Conservation (phyloP, 176 grass and related monocot genomes). For the Typha latifolia region DNA sequence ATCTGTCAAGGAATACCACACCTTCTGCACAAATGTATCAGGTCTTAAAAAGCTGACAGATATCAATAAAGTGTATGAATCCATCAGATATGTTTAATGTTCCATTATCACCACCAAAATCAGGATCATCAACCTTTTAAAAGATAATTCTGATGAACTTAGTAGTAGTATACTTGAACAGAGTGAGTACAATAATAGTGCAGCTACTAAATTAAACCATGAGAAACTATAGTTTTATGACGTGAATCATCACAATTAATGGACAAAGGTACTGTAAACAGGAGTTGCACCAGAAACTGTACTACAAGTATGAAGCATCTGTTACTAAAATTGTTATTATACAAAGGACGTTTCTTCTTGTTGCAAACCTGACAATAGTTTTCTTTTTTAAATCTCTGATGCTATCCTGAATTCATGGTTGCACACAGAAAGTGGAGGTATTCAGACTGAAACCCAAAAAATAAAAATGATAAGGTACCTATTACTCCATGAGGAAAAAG, state of each 20-base stretch:
- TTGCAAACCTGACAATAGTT: no score
- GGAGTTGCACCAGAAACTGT: no score
- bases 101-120: conserved; percentile 25
- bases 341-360: no score
- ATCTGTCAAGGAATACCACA: conserved; percentile 11
- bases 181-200: background rate
- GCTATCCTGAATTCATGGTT: no score
- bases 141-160: background rate
- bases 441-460: no score
- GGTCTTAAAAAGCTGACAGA: conserved; percentile 79
- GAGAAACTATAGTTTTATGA: background rate
- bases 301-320: background rate
- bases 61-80: conserved; percentile 68
- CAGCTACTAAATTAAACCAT: background rate
- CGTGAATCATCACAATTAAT: background rate
- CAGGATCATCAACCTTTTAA: conserved; percentile 37
- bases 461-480: no score
- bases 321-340: no score
- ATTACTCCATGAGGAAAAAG: no score
- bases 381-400: no score
- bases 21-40: conserved; percentile 61
- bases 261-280: no score
- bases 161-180: background rate
- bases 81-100: conserved; percentile 52
- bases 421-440: no score